Evolutionary conservation across 495 filamentous ascomycete species (phyloP), one percentile per base, ranked within the genome.

Genomic region (Cairneyella variabilis): DNA sequence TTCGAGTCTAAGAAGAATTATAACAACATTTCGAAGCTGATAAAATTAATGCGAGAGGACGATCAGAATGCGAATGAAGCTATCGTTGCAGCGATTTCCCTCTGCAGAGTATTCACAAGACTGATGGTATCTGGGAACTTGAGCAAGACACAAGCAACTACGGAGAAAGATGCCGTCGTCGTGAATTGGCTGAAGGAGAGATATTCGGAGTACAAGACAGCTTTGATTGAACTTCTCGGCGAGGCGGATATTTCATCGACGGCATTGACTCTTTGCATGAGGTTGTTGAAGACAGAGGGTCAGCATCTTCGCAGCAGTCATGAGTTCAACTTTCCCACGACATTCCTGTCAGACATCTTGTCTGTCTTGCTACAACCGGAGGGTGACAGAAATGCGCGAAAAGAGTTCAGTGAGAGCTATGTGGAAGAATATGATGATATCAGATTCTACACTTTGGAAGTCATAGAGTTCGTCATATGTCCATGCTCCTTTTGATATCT

Each of bases 21-120:
- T 76, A 97, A 98, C 73, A 90, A 93, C 60, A 95, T 97, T 62
- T 83, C 83, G 8, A 83, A 74, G 0, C 69, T 97, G 36, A 73
- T 95, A 30, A 74, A 76, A 8, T 72, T 83, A 57, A 72, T 84
- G 9, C 72, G 79, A 66, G 58, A 58, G 16, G 53, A 65, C 30
- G 53, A 59, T 27, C 20, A 56, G n/a, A 68, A 78, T 16, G 16
- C 42, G 12, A 68, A 79, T 14, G 66, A 74, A 5, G 57, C 69
- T 0, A 61, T 86, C 9, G 71, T 83, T 18, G 88, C 90, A 0
- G 80, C 85, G 0, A 85, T 95, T 16, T 82, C 90, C 1, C 74
- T 97, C 23, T 97, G 91, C 65, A 83, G 91, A 54, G 85, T 91
- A n/a, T 96, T 98, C 64, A 82, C 85, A 61, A 80, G 85, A 54